Conservation (phyloP, 768 basidiomycete species). For the Tulasnella sp. region DNA sequence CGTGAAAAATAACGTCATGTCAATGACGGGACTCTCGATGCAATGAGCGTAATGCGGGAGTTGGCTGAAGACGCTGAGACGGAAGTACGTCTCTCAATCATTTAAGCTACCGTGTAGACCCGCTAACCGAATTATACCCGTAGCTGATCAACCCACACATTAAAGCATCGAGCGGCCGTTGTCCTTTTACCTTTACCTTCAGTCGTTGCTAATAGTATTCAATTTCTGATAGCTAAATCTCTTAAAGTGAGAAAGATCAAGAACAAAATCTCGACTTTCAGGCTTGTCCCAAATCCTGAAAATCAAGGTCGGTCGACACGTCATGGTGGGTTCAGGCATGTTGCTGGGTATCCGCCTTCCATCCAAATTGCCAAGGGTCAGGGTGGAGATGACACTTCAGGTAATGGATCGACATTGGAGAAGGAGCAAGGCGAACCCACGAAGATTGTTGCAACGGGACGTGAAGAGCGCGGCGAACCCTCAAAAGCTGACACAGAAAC, state of each 20-base stretch:
- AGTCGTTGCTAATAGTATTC: conserved; percentile 1
- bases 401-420: conserved; percentile 41
- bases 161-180: conserved; percentile 44
- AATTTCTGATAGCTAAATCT: conserved; percentile 41
- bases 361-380: conserved; percentile 46
- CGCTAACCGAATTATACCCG: not conserved
- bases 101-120: not conserved
- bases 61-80: conserved; percentile 48
- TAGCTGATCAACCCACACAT: conserved; percentile 46
- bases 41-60: conserved; percentile 45
- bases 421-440: conserved; percentile 46
- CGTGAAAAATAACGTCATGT: too few species aligned
- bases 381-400: conserved; percentile 45
- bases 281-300: conserved; percentile 43
- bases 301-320: conserved; percentile 36
- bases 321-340: not conserved
- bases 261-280: conserved; percentile 53
- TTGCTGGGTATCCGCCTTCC: not conserved
- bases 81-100: conserved; percentile 33
- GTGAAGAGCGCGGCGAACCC: conserved; percentile 41
- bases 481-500: conserved; percentile 41
- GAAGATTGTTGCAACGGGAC: conserved; percentile 48
- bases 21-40: conserved; percentile 40
- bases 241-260: conserved; percentile 50
- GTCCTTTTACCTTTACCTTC: not conserved